Evolutionary conservation across 2,329 filamentous ascomycete genomes (phyloP).

Genomic region (Colletotrichum sp.): DNA sequence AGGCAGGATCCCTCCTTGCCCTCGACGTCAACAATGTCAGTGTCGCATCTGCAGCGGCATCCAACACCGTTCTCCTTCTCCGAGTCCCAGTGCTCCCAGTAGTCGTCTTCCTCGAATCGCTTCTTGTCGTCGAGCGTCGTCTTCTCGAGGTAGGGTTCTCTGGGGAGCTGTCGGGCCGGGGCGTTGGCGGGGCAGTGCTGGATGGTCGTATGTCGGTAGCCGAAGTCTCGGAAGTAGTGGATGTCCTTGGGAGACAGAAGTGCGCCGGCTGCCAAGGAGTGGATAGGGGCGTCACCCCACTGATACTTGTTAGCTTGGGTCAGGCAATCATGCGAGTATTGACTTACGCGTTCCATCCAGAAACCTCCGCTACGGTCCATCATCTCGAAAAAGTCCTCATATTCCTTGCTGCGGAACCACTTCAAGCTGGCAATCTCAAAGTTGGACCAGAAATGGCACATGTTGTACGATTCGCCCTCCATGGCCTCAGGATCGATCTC

Average conservation of each 20-base stretch:
- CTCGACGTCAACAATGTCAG: slow-evolving; percentile 96
- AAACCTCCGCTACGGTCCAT: slow-evolving; percentile 98
- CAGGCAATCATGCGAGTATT: neutral
- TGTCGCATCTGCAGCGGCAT: slow-evolving; percentile 95
- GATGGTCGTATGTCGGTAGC: slow-evolving; percentile 97
- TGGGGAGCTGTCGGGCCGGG: slow-evolving; percentile 82
- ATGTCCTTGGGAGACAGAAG: slow-evolving; percentile 83
- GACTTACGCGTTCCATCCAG: slow-evolving; percentile 92
- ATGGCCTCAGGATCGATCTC: slow-evolving; percentile 91
- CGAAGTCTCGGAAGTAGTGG: slow-evolving; percentile 99
- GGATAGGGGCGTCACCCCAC: slow-evolving; percentile 99
- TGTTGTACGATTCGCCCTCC: slow-evolving; percentile 98
- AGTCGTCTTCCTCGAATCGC: slow-evolving; percentile 90
- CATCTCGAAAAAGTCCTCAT: slow-evolving; percentile 98
- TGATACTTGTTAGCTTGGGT: slow-evolving; percentile 50
- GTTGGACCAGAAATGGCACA: slow-evolving; percentile 99
- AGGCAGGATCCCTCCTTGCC: slow-evolving; percentile 96
- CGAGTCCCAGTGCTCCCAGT: slow-evolving; percentile 88
- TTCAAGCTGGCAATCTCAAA: slow-evolving; percentile 95
- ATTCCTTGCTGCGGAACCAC: slow-evolving; percentile 97
- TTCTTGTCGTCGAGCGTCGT: slow-evolving; percentile 83
- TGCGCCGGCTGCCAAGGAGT: slow-evolving; percentile 92
- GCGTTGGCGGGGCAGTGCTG: slow-evolving; percentile 98
- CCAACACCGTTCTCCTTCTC: slow-evolving; percentile 96
- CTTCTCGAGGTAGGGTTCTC: slow-evolving; percentile 80